A percentile compares a stretch with the other conserved stretches of the same genome.
phyloP scores from a whole-genome alignment of 106 monocot species.

The Phalaenopsis aphrodite region DNA sequence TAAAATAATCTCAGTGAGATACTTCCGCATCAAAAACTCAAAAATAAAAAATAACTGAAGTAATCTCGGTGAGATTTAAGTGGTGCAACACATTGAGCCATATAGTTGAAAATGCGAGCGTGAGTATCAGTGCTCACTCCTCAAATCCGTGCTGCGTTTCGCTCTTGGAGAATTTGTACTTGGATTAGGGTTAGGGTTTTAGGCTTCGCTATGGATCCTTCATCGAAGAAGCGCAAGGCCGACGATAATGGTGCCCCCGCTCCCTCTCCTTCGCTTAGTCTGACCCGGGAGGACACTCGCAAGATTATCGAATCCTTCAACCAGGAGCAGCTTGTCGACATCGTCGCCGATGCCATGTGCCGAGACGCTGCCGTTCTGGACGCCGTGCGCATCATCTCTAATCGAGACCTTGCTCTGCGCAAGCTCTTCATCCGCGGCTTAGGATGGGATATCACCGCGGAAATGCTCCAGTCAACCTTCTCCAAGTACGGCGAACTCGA shows the following conservation, averaged over 20 bases:
- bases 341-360: slow-evolving; percentile 39
- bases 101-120: no score
- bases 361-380: slow-evolving; percentile 34
- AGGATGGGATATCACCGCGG: slow-evolving; percentile 82
- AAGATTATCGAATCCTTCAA: slow-evolving; percentile 49
- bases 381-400: slow-evolving; percentile 44
- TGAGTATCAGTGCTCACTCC: no score
- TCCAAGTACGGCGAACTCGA: slow-evolving; percentile 72
- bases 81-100: no score
- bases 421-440: slow-evolving; percentile 97
- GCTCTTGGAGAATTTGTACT: not conserved
- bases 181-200: slow-evolving; percentile 31
- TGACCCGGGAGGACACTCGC: slow-evolving; percentile 47
- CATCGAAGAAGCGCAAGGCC: slow-evolving; percentile 70
- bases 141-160: no score
- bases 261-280: slow-evolving; percentile 2
- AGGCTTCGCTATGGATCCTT: slow-evolving; percentile 46
- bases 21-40: no score
- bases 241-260: slow-evolving; percentile 60
- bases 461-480: slow-evolving; percentile 58
- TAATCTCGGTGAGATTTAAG: no score
- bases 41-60: no score
- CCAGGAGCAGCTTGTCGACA: slow-evolving; percentile 59
- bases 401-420: slow-evolving; percentile 48
- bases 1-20: no score